phyloP scores from a whole-genome alignment of 2,329 filamentous ascomycete species.

The Zasmidium angulare region DNA sequence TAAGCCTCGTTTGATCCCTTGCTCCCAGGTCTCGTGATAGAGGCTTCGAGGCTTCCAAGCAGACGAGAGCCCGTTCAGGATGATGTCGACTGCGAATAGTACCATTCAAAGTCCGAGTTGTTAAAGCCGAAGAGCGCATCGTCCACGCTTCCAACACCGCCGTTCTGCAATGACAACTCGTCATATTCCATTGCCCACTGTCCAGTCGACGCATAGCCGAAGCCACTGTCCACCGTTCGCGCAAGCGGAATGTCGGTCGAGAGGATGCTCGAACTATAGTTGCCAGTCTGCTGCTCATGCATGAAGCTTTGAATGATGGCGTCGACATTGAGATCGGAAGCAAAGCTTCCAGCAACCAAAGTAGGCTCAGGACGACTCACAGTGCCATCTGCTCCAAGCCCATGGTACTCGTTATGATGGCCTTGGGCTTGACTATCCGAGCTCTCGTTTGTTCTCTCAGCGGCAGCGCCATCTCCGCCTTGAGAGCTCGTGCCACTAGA shows the following conservation, averaged over 20 bases:
- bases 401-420: neutral
- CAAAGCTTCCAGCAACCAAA: constrained; percentile 25
- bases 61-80: neutral
- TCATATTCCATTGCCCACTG: neutral
- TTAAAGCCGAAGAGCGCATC: neutral
- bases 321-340: constrained; percentile 42
- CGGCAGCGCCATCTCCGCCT: constrained; percentile 7
- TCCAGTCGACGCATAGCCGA: neutral
- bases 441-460: neutral
- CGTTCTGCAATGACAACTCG: neutral
- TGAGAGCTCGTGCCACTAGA: neutral
- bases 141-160: neutral
- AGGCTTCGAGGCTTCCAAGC: too few relatives aligned
- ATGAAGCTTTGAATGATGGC: constrained; percentile 46
- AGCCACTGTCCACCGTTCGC: neutral
- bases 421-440: neutral
- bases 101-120: neutral
- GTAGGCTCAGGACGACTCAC: constrained; percentile 11
- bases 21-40: too few relatives aligned
- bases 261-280: neutral
- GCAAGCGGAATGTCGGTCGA: neutral
- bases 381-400: neutral
- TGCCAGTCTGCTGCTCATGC: constrained; percentile 25
- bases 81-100: neutral
- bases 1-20: too few relatives aligned